Evolutionary conservation across 352 stramenopile species (phyloP).

Genomic region (Phytophthora nicotianae): DNA sequence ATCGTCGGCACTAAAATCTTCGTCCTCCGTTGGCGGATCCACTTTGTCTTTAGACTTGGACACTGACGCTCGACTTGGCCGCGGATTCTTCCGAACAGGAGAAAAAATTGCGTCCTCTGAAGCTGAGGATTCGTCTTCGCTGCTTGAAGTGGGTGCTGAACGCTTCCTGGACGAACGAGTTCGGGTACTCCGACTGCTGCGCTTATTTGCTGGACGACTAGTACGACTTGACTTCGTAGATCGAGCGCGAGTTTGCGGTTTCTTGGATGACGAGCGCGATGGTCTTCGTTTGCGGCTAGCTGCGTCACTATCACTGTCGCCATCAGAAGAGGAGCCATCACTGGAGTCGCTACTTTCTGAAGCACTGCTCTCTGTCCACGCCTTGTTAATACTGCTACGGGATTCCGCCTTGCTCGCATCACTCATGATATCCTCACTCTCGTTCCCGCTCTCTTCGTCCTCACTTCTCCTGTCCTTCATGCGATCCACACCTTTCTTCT

Average conservation of each 20-base stretch:
- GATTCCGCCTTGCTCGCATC: conserved; percentile 56
- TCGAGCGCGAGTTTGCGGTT: conserved; percentile 20
- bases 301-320: conserved; percentile 48
- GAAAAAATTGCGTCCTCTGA: conserved; percentile 29
- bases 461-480: conserved; percentile 42
- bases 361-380: conserved; percentile 65
- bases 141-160: conserved; percentile 28
- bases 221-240: conserved; percentile 24
- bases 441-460: conserved; percentile 23
- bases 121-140: conserved; percentile 27
- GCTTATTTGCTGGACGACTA: conserved; percentile 8
- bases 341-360: conserved; percentile 70
- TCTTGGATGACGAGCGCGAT: conserved; percentile 26
- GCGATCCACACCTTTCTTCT: conserved; percentile 54
- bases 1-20: conserved; percentile 23
- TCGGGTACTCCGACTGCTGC: conserved; percentile 27
- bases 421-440: conserved; percentile 51
- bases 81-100: conserved; percentile 27
- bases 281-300: conserved; percentile 28
- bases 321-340: conserved; percentile 42
- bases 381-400: conserved; percentile 57
- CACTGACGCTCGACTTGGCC: conserved; percentile 9
- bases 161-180: conserved; percentile 33
- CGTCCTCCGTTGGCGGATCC: conserved; percentile 24
- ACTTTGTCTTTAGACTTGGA: conserved; percentile 16